Base-by-base conservation (phyloP, 192 early-diverging fungal species). In the Lobosporangium transversale region DNA sequence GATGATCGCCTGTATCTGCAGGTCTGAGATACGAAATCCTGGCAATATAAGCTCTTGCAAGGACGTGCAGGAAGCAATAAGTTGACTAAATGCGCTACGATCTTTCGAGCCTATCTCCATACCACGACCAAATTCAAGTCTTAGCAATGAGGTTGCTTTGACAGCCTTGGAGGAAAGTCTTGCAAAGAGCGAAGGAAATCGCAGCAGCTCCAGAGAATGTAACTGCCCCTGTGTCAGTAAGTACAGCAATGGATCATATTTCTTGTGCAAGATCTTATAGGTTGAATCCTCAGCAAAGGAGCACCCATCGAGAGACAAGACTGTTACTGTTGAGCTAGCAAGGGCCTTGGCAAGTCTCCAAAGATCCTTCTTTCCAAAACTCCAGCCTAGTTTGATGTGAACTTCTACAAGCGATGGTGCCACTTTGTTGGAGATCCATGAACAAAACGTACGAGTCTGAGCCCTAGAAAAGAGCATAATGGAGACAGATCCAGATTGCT, bases 371-470 rank as follows among this genome's bases (percentile, higher is more conserved):
- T 76, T 66, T 2, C 64, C 73, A 51, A 67, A 76, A 27, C 52
- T 50, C 73, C 73, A 76, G 17, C 64, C 73, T 14, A 76, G 58
- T 36, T 76, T 67, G 33, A 76, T 49, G 35, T 76, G 73, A 23
- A 56, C 64, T 33, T 76, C 73, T 32, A 76, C 64, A 42, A 76
- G 33, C 12, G 73, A 76, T 3, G 73, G 73, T 18, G 73, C 73
- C 21, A 76, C 59, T 20, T 76, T 76, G 53, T 67, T 76, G 53
- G 37, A 20, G 24, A 76, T 66, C 73, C 73, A 76, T n/a, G 73
- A 62, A 21, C 73, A 76, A 23, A 76, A 76, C 8, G 73, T 76
- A 4, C 64, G 54, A 14, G 65, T 52, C 17, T 76, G 64, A 1
- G 63, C 57, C 7, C 73, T 33, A 2, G 73, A 76, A 35, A 67